Conservation (phyloP, 129 eudicot genomes). For the Lonicera japonica region DNA sequence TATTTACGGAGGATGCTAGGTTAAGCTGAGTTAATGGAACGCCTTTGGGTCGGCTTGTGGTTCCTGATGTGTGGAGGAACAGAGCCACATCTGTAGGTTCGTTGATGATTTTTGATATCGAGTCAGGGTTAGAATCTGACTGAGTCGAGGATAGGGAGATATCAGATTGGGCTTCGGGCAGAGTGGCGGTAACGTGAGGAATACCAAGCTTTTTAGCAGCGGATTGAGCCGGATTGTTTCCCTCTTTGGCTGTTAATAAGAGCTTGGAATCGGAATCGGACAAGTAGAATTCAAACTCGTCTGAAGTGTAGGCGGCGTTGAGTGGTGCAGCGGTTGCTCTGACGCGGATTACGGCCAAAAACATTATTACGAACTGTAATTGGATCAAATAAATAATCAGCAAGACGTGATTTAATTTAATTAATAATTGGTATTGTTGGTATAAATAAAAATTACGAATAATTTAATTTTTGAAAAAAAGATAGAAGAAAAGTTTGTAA, state of each 20-base stretch:
- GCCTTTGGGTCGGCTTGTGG: slow-evolving; percentile 97
- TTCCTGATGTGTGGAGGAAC: slow-evolving; percentile 91
- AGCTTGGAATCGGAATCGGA: slow-evolving; percentile 87
- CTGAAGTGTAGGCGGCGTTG: slow-evolving; percentile 80
- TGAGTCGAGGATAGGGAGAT: slow-evolving; percentile 42
- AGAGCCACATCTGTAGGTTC: slow-evolving; percentile 74
- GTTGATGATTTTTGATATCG: slow-evolving; percentile 37
- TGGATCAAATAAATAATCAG: not conserved
- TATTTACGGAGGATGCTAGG: slow-evolving; percentile 67
- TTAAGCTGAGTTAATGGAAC: slow-evolving; percentile 75
- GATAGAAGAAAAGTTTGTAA: not conserved
- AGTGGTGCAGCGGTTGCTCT: slow-evolving; percentile 94
- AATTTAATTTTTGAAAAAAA: too few species aligned
- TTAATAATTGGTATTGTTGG: too few species aligned
- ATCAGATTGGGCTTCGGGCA: slow-evolving; percentile 41
- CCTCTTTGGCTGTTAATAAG: slow-evolving; percentile 56
- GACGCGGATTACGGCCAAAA: slow-evolving; percentile 74
- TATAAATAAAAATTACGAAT: too few species aligned
- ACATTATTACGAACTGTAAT: slow-evolving; percentile 75
- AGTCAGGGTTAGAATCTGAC: slow-evolving; percentile 11
- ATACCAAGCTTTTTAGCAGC: slow-evolving; percentile 72
- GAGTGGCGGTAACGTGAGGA: slow-evolving; percentile 49
- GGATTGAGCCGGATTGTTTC: slow-evolving; percentile 68
- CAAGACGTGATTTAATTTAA: too few species aligned
- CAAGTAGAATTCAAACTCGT: slow-evolving; percentile 84